Evolutionary conservation across 305 asterid species (phyloP).

Genomic region (Fraxinus platypoda): DNA sequence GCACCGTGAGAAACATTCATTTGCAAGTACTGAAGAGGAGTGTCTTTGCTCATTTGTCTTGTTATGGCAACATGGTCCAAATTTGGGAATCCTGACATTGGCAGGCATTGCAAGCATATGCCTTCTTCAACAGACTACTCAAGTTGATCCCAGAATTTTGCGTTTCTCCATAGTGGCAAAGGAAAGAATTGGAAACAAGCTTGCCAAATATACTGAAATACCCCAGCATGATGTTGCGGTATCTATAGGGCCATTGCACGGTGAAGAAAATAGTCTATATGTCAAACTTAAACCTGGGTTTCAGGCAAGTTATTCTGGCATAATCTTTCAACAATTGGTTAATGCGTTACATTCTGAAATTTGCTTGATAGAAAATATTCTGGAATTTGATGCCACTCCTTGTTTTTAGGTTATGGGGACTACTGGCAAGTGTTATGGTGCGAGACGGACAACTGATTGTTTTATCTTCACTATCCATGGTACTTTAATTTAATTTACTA

Average conservation of each 20-base stretch:
- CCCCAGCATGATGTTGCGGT: conserved; percentile 4
- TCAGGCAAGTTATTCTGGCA: neutral
- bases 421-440: neutral
- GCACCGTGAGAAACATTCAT: conserved; percentile 34
- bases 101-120: conserved; percentile 38
- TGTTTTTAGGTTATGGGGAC: neutral
- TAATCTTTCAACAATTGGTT: neutral
- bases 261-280: neutral
- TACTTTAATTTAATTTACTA: neutral
- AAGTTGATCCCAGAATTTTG: conserved; percentile 38
- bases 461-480: neutral
- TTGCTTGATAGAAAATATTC: neutral
- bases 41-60: conserved; percentile 53
- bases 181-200: conserved; percentile 26
- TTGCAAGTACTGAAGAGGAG: conserved; percentile 46
- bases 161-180: conserved; percentile 37
- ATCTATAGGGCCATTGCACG: conserved; percentile 12
- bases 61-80: conserved; percentile 57
- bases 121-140: conserved; percentile 12
- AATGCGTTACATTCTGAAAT: neutral
- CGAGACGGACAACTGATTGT: neutral
- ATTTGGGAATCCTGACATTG: conserved; percentile 30
- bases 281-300: neutral
- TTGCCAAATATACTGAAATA: conserved; percentile 6
- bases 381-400: neutral